Base-by-base conservation (phyloP, 2,329 filamentous ascomycete species). In the Mycosphaerelloides madeirae region DNA sequence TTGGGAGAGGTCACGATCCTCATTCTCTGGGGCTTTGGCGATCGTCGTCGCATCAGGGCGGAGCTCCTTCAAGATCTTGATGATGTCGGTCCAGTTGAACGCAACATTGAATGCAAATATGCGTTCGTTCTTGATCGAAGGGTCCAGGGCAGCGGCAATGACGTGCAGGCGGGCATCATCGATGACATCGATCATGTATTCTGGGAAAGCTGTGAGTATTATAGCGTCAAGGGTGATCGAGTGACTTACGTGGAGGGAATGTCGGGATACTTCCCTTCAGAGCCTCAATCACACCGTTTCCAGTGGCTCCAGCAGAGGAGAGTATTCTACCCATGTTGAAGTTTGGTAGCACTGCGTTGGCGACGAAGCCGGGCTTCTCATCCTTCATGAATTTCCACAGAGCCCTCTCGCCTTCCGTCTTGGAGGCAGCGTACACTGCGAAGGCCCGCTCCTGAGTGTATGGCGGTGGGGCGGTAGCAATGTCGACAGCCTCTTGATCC, bases 101-200 rank as follows among this genome's bases (percentile, higher is more conserved):
- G 67, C 68, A 1, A 67, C 62, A 0, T 72, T 75, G 41, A 75
- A 78, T 1, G 65, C 78, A 54, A 80, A 78, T 7, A 83, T 57
- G 1, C 79, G 70, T 53, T 81, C 71, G 0, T 67, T 66, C 2
- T 61, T 48, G 0, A 79, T 67, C 0, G 67, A 63, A 0, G 67
- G 63, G 16, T 76, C 63, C 0, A 78, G 63, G 1, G 46, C 53
- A 6, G 76, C 61, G 0, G 72, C 78, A 2, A 74, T 71, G 2
- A 80, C 65, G 31, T 81, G 77, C 0, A 82, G 58, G 0, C 71
- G 63, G 0, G 75, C 78, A 3, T 56, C 56, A 40, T 81, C 77
- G 9, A 71, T 61, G 0, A 75, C 68, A 50, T 77, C 65, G 18
- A 77, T 61, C 54, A 61, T 70, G 57, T 71, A 55, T 31, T 54